Base-by-base conservation (phyloP, 805 yeast species). In the Kodamaea kaohsiungensis region DNA sequence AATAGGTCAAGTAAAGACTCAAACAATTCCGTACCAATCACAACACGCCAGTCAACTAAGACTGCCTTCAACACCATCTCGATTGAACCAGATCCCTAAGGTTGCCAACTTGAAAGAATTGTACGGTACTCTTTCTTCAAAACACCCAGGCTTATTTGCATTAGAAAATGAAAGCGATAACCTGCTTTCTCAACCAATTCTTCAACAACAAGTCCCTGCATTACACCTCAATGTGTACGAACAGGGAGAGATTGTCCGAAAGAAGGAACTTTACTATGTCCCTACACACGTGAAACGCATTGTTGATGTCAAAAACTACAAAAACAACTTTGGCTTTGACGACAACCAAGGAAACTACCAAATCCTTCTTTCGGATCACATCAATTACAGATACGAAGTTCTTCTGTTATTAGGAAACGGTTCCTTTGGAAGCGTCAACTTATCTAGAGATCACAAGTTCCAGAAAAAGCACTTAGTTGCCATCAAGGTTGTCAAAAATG, bases 341-440 rank as follows among this genome's bases (percentile, higher is more conserved):
- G 95, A 89, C 63, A 66, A 67, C 9, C 70, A 80, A 10, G 88
- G 89, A 2, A 88, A 89, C 62, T 86, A 88, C 61, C 71, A 73
- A 5, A 73, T 82, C 1, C 61, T 74, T 0, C 64, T 66, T 1
- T 83, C 86, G 9, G 96, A 89, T 64, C 97, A 90, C 59, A 80
- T 90, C 43, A 86, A 86, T 52, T 90, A 85, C 66, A 70, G 96
- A 27, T 91, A 86, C 64, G 85, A 88, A 59, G 83, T 89, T 3
- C 50, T 81, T 17, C 67, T 75, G 1, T 67, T 75, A 1, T 75
- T 90, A 9, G 97, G 97, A 0, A 82, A 80, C 49, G 97, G 97
- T 7, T 84, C 92, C 43, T 90, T 90, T 73, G 97, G 97, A 0
- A 84, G 83, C 51, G 97, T 91, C 1, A 72, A 88, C 6, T 76